phyloP scores from a whole-genome alignment of 768 basidiomycete genomes.

The Paxillus rubicundulus region DNA sequence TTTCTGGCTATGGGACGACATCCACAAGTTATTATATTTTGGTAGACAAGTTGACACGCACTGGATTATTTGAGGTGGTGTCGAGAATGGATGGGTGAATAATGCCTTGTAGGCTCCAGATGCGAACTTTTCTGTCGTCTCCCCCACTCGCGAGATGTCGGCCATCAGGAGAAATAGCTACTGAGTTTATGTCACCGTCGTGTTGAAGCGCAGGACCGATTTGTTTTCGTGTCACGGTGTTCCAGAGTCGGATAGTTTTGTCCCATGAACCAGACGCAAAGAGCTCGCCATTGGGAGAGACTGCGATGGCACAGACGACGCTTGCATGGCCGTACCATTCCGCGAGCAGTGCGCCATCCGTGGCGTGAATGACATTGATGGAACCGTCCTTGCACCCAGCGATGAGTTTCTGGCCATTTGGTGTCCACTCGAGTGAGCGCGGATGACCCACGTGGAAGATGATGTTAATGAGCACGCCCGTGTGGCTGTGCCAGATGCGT shows the following conservation, averaged over 20 bases:
- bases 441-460: no score
- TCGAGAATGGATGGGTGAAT: no score
- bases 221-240: background rate
- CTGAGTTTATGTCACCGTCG: background rate
- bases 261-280: constrained; percentile 12
- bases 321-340: constrained; percentile 8
- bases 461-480: background rate
- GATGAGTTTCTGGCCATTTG: background rate
- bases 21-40: no score
- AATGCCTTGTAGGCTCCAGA: background rate
- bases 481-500: background rate
- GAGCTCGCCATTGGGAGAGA: constrained; percentile 8
- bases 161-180: constrained; percentile 2
- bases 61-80: no score
- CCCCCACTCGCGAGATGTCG: constrained; percentile 3
- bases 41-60: no score
- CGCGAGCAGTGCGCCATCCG: background rate
- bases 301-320: constrained; percentile 6
- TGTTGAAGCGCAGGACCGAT: constrained; percentile 1
- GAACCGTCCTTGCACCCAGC: background rate
- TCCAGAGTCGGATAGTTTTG: constrained; percentile 16
- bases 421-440: constrained; percentile 2
- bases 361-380: background rate
- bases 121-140: background rate
- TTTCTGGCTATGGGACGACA: no score